A percentile compares a stretch with the other conserved stretches of the same genome.
These are phyloP conservation scores for Strigomonas culicis DNA, from an alignment of 208 protist species.

Conservation along the genomic window DNA sequence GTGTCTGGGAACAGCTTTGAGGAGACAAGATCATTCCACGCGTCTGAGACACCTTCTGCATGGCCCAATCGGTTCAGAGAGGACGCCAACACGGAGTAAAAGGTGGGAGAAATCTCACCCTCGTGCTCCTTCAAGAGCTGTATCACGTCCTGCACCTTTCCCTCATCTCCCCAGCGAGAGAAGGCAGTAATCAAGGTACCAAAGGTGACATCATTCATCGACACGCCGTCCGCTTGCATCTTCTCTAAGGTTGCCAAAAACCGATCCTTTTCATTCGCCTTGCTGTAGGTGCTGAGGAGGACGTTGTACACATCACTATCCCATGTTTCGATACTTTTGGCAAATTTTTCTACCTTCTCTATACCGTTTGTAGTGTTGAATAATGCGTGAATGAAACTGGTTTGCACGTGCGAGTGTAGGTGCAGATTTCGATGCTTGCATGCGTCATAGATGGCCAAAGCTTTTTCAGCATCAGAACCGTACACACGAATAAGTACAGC, in stretches of 20 bases:
- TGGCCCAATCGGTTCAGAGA: constrained; percentile 80
- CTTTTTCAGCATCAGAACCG: constrained; percentile 34
- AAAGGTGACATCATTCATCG: constrained; percentile 90
- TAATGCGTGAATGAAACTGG: constrained; percentile 70
- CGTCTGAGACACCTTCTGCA: constrained; percentile 68
- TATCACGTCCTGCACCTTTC: constrained; percentile 72
- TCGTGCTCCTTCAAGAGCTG: constrained; percentile 70
- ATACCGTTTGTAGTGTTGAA: constrained; percentile 12
- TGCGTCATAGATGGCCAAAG: constrained; percentile 52
- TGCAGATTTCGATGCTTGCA: constrained; percentile 56
- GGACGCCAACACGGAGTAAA: constrained; percentile 84
- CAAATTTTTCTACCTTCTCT: constrained; percentile 38
- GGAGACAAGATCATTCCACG: constrained; percentile 79
- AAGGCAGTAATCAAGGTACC: constrained; percentile 86
- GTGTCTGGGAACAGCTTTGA: constrained; percentile 84
- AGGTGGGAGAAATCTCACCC: constrained; percentile 67
- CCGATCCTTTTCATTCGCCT: constrained; percentile 50
- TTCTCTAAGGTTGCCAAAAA: constrained; percentile 67
- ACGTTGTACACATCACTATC: constrained; percentile 86
- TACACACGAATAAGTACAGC: constrained; percentile 76
- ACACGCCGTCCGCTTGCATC: constrained; percentile 64
- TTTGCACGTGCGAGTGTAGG: constrained; percentile 82
- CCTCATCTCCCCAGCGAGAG: constrained; percentile 62
- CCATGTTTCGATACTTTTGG: constrained; percentile 49
- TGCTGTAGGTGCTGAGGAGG: constrained; percentile 77